Percentiles rank a stretch among this genome's conserved stretches.
phyloP scores from a whole-genome alignment of 2,329 filamentous ascomycete species.

The Xylariaceae sp. region DNA sequence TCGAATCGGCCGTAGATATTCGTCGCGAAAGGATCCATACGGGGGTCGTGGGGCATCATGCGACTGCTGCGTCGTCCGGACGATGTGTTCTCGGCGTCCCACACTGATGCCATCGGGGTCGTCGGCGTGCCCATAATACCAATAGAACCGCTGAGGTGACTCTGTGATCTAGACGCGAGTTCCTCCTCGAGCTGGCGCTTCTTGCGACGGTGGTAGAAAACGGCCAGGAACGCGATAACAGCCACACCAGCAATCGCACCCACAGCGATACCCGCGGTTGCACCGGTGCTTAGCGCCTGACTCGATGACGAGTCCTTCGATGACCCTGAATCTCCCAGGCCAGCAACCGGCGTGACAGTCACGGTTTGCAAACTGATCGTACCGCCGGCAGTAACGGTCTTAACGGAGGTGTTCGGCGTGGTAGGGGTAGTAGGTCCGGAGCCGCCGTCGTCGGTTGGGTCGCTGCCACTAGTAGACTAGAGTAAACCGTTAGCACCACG shows the following conservation, averaged over 20 bases:
- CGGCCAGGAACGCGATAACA: slow-evolving; percentile 27
- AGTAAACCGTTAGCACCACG: slow-evolving; percentile 1
- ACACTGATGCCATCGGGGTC: slow-evolving; percentile 39
- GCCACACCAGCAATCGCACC: slow-evolving; percentile 28
- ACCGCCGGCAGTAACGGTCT: slow-evolving; percentile 52
- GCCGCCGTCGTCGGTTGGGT: slow-evolving; percentile 13
- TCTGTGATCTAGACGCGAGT: slow-evolving; percentile 42
- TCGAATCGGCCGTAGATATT: slow-evolving; percentile 50
- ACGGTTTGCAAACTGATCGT: slow-evolving; percentile 46
- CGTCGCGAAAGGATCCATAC: slow-evolving; percentile 56
- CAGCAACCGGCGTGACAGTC: slow-evolving; percentile 44
- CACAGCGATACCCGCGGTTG: slow-evolving; percentile 30
- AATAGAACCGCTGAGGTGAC: slow-evolving; percentile 47
- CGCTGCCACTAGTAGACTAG: slow-evolving; percentile 14
- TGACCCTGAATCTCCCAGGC: slow-evolving; percentile 2
- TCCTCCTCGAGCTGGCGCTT: slow-evolving; percentile 39
- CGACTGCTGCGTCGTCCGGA: slow-evolving; percentile 48
- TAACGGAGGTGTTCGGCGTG: slow-evolving; percentile 36
- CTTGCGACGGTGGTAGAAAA: slow-evolving; percentile 42
- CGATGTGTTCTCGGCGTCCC: slow-evolving; percentile 36
- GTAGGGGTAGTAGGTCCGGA: slow-evolving; percentile 19
- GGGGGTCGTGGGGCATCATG: slow-evolving; percentile 56
- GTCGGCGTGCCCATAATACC: slow-evolving; percentile 43
- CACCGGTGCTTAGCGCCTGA: slow-evolving; percentile 21
- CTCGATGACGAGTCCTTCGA: slow-evolving; percentile 12